These are phyloP conservation scores for Blastosporella zonata DNA, from an alignment of 1,284 basidiomycete species.

Conservation along the genomic window DNA sequence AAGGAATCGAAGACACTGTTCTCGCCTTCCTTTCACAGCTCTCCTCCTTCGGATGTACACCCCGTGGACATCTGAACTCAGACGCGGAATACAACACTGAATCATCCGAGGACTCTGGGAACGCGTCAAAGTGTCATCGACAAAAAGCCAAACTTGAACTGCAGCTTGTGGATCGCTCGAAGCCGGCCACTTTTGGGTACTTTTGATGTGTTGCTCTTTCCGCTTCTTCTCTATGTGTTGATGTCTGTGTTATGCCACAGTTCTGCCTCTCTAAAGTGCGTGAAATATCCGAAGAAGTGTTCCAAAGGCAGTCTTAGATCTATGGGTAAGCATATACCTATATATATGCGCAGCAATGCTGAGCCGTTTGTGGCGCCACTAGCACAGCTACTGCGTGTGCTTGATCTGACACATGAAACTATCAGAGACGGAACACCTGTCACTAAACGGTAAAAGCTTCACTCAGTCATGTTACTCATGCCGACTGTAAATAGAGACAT, in stretches of 20 bases:
- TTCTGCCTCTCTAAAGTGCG: slow-evolving; percentile 20
- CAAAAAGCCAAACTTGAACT: slow-evolving; percentile 29
- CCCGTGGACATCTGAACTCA: slow-evolving; percentile 12
- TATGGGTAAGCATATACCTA: slow-evolving; percentile 43
- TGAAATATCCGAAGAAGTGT: slow-evolving; percentile 37
- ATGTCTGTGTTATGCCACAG: slow-evolving; percentile 6
- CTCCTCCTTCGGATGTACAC: slow-evolving; percentile 22
- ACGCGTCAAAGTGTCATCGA: slow-evolving; percentile 6
- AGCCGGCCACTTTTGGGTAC: slow-evolving; percentile 22
- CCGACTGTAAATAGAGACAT: slow-evolving; percentile 58
- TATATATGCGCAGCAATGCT: slow-evolving; percentile 16
- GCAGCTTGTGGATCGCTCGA: slow-evolving; percentile 30
- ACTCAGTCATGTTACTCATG: neutral
- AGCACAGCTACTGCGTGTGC: slow-evolving; percentile 66
- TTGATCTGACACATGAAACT: slow-evolving; percentile 65
- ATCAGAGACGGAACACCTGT: slow-evolving; percentile 49
- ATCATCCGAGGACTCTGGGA: slow-evolving; percentile 9
- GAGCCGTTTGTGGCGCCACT: slow-evolving; percentile 9
- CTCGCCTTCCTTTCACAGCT: slow-evolving; percentile 55
- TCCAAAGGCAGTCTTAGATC: slow-evolving; percentile 45
- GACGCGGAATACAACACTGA: slow-evolving; percentile 12
- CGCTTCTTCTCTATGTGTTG: slow-evolving; percentile 1
- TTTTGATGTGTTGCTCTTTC: neutral
- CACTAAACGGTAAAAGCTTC: slow-evolving; percentile 62
- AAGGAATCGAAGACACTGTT: slow-evolving; percentile 49